Percentiles rank a stretch among this genome's conserved stretches.
These are phyloP conservation scores for Dioscorea cayenensis DNA, from an alignment of 116 monocot genomes.

Conservation along the genomic window DNA sequence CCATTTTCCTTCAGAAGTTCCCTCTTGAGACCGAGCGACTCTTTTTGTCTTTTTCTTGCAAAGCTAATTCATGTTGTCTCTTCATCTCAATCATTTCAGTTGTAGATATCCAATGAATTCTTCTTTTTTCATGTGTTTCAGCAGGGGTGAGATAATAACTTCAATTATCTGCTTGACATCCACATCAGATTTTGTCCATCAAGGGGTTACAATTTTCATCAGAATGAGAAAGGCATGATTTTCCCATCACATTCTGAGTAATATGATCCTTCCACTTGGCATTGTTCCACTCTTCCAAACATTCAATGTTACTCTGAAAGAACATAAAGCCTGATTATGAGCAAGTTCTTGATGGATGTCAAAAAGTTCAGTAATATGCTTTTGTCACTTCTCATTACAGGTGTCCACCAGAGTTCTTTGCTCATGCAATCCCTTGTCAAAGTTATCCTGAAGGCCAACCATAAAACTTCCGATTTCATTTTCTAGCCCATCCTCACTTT, in stretches of 20 bases:
- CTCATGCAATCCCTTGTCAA: constrained; percentile 34
- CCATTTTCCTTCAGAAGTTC: constrained; percentile 31
- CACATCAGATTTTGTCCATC: constrained; percentile 12
- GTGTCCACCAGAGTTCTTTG: constrained; percentile 24
- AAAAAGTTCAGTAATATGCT: constrained; percentile 34
- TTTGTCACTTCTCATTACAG: constrained; percentile 28
- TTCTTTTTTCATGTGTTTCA: constrained; percentile 49
- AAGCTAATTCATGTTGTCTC: constrained; percentile 58
- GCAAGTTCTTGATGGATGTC: constrained; percentile 49
- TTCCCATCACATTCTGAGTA: constrained; percentile 25
- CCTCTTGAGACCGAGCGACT: constrained; percentile 36
- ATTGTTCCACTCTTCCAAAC: constrained; percentile 34
- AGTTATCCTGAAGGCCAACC: constrained; percentile 27
- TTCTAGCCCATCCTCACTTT: constrained; percentile 40
- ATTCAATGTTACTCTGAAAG: constrained; percentile 28
- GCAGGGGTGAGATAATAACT: constrained; percentile 17
- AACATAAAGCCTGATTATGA: constrained; percentile 28
- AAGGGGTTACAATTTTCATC: constrained; percentile 19
- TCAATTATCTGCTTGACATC: constrained; percentile 21
- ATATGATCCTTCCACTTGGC: constrained; percentile 41
- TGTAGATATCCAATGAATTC: constrained; percentile 47
- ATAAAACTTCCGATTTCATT: constrained; percentile 42
- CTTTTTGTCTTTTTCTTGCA: constrained; percentile 82
- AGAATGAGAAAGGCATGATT: constrained; percentile 12
- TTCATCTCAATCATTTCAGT: constrained; percentile 66